These are phyloP conservation scores for Eucalyptus guilfoylei DNA, from an alignment of 345 rosid genomes.

Conservation along the genomic window DNA sequence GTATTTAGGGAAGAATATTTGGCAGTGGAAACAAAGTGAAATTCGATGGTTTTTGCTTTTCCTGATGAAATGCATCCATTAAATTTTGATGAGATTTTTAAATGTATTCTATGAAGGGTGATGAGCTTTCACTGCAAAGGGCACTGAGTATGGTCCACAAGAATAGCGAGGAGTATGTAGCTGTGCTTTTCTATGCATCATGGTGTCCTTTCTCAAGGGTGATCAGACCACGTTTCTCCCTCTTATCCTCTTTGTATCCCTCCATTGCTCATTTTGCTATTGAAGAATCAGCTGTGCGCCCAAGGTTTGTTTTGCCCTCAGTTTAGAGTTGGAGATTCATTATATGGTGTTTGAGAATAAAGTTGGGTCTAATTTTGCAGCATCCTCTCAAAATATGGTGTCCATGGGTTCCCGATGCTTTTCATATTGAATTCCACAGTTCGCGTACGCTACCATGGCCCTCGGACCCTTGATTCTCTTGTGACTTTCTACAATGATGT, in stretches of 20 bases:
- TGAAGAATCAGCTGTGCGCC: constrained; percentile 74
- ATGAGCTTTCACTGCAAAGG: constrained; percentile 63
- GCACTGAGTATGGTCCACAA: constrained; percentile 56
- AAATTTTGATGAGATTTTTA: not conserved
- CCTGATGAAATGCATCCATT: not conserved
- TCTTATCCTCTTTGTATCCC: constrained; percentile 56
- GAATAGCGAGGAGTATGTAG: constrained; percentile 46
- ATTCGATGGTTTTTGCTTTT: not conserved
- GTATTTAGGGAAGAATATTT: not conserved
- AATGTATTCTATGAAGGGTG: constrained; percentile 44
- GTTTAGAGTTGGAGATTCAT: not conserved
- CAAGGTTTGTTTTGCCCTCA: constrained; percentile 43
- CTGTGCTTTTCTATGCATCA: constrained; percentile 85
- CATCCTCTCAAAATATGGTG: constrained; percentile 85
- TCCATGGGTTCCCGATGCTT: constrained; percentile 89
- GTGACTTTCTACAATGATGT: constrained; percentile 57
- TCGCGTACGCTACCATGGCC: constrained; percentile 59
- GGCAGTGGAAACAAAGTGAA: not conserved
- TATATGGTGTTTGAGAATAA: not conserved
- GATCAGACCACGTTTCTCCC: constrained; percentile 60
- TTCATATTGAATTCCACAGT: constrained; percentile 70
- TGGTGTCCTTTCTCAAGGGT: constrained; percentile 93
- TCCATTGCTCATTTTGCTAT: constrained; percentile 66
- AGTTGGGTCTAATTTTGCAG: constrained; percentile 33
- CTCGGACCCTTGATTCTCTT: constrained; percentile 63